Evolutionary conservation across 305 asterid species (phyloP), one percentile per base, ranked within the genome.

Genomic region (Fraxinus dipetala): DNA sequence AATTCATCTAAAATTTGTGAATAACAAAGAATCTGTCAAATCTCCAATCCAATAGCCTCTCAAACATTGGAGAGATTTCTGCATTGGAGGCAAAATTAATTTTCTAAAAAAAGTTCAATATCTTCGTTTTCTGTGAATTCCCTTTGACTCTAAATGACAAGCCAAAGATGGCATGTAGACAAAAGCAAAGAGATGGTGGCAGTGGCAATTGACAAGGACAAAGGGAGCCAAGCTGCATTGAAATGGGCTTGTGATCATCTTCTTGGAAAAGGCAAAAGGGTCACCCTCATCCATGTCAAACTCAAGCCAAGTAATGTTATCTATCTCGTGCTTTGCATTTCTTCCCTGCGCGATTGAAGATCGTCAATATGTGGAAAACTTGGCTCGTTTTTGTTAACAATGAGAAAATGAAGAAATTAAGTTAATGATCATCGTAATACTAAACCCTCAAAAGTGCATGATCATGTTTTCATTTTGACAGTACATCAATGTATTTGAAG

Each of bases 181-280:
- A 89, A 83, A 83, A 87, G 79, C 72, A 88, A 84, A 77, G 97
- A 88, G 73, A 81, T 73, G 83, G 93, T 91, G 0, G 95, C 84
- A 14, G 95, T 94, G 34, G 98, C 97, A 76, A 93, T 94, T 1
- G 97, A 96, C 84, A 96, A 92, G 79, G 98, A 94, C 76, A 96
- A 96, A 86, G 93, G 91, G 32, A 96, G 99, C 94, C 98, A 94
- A 82, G 84, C 85, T 85, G 98, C 98, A n/a, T 81, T 96, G 88
- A 96, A 94, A 94, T 96, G 99, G 99, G 98, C 98, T 34, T 90
- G 87, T 69, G 98, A 96, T 72, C 76, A 89, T 90, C 90, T 96
- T 82, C 86, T 92, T 77, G 89, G 89, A 82, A 93, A 86, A 81
- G 97, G 95, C 85, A 90, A 90, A 90, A 65, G 34, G 79, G 91